Conservation (phyloP, 805 yeast genomes). For the Wilhelminamyces savonicus region DNA sequence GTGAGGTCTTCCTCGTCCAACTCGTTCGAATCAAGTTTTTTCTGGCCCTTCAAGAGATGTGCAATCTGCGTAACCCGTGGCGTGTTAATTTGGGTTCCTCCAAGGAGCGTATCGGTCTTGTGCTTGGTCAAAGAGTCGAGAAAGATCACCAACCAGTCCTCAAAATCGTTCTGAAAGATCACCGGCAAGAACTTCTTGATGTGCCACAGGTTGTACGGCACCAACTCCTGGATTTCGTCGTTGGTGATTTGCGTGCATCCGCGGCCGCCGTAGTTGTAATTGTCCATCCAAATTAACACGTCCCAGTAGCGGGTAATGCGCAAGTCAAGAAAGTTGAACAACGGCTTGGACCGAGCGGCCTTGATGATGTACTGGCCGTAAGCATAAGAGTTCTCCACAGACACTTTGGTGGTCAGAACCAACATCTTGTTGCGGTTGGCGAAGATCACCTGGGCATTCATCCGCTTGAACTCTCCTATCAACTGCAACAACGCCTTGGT, state of each 20-base stretch:
- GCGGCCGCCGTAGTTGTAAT: slow-evolving; percentile 77
- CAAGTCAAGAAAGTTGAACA: slow-evolving; percentile 78
- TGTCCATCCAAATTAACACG: slow-evolving; percentile 91
- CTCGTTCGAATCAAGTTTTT: slow-evolving; percentile 26
- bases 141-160: slow-evolving; percentile 77
- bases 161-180: slow-evolving; percentile 74
- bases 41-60: slow-evolving; percentile 42
- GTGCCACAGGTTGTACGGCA: slow-evolving; percentile 69
- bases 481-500: slow-evolving; percentile 77
- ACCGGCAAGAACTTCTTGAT: slow-evolving; percentile 67
- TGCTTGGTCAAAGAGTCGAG: slow-evolving; percentile 60
- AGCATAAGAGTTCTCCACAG: slow-evolving; percentile 85
- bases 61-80: slow-evolving; percentile 68
- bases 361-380: slow-evolving; percentile 79
- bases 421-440: slow-evolving; percentile 75
- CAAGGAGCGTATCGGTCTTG: slow-evolving; percentile 38
- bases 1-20: slow-evolving; percentile 28
- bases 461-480: slow-evolving; percentile 66
- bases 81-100: slow-evolving; percentile 34
- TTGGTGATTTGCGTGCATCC: slow-evolving; percentile 41
- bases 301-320: slow-evolving; percentile 83
- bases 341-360: slow-evolving; percentile 70
- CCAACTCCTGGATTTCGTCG: slow-evolving; percentile 37
- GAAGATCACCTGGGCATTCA: slow-evolving; percentile 75
- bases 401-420: slow-evolving; percentile 64